Base-by-base conservation (phyloP, 2,329 filamentous ascomycete species). In the Gyromitra esculenta region DNA sequence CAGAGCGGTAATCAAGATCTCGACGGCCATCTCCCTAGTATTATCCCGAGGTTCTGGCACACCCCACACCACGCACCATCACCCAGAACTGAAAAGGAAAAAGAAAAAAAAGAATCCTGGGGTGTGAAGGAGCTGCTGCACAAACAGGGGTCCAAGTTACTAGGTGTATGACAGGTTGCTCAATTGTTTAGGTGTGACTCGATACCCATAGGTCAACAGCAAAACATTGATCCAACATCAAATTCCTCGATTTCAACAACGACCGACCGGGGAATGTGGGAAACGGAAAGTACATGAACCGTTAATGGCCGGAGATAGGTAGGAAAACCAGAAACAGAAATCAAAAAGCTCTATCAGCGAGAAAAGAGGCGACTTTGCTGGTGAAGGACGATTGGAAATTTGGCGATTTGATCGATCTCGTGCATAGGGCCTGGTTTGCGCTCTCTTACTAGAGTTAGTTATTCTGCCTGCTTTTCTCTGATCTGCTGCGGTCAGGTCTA, bases 401-500 rank as follows among this genome's bases (percentile, higher is more conserved):
- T 70, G 64, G 75, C 75, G 75, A 77, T 77, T 77, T 77, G 75
- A 77, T 77, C 75, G 75, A 77, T 77, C 75, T 67, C 59, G 75
- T 75, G 75, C 75, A 77, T 73, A 69, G 72, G 65, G 65, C 31
- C 57, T 75, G 66, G 64, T 71, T 62, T 71, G 60, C 50, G 57
- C 59, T 69, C 72, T 64, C 67, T 59, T 57, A 70, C 66, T 57
- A 65, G 56, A 74, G 72, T 75, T 70, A 71, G 72, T 41, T 63
- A 56, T 31, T 54, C 65, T 66, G 43, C 48, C 57, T 75, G 45
- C 43, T 59, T 71, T 63, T 60, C 57, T 59, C 41, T 75, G 66
- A 75, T 75, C 72, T 75, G 59, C 72, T 75, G 72, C 66, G 43
- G 72, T 75, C 72, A 65, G 66, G 66, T 57, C 72, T 75, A 75